phyloP scores from a whole-genome alignment of 1,284 basidiomycete genomes.

The Leccinum brunneo-olivaceum region DNA sequence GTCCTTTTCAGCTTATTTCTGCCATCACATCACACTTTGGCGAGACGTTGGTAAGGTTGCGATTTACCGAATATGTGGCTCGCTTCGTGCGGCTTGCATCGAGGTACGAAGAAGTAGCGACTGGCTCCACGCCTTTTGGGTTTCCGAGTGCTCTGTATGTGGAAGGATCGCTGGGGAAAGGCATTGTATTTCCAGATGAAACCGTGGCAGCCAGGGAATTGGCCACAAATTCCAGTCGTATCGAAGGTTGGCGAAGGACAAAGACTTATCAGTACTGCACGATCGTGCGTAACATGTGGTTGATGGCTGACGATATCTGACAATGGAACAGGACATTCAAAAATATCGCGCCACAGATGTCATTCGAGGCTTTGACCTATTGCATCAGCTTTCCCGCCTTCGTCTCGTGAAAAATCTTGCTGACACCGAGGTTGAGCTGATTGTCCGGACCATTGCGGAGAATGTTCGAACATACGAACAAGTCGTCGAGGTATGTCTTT shows the following conservation, averaged over 20 bases:
- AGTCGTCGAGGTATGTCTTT: conserved; percentile 73
- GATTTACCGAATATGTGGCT: conserved; percentile 71
- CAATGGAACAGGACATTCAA: conserved; percentile 47
- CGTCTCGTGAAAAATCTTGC: conserved; percentile 55
- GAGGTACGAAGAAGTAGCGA: conserved; percentile 70
- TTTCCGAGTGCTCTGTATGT: conserved; percentile 44
- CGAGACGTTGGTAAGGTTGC: conserved; percentile 70
- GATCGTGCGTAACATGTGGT: conserved; percentile 36
- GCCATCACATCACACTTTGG: conserved; percentile 74
- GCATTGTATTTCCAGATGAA: conserved; percentile 66
- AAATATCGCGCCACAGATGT: conserved; percentile 37
- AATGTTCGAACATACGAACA: conserved; percentile 77
- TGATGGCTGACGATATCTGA: conserved; percentile 6
- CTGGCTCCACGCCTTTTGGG: conserved; percentile 61
- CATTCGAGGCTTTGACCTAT: conserved; percentile 61
- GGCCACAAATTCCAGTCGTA: conserved; percentile 59
- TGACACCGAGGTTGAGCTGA: conserved; percentile 63
- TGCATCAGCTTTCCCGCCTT: conserved; percentile 68
- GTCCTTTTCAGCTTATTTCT: conserved; percentile 47
- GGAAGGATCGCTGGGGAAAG: conserved; percentile 55
- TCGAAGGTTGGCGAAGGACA: conserved; percentile 76
- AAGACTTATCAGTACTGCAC: conserved; percentile 58
- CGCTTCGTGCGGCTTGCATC: conserved; percentile 74
- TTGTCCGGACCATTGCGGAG: conserved; percentile 69
- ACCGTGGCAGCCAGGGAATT: conserved; percentile 53